Percentiles rank a stretch among this genome's conserved stretches.
Evolutionary conservation across 768 basidiomycete genomes (phyloP).

Genomic region (Termitomyces eurrhizus): DNA sequence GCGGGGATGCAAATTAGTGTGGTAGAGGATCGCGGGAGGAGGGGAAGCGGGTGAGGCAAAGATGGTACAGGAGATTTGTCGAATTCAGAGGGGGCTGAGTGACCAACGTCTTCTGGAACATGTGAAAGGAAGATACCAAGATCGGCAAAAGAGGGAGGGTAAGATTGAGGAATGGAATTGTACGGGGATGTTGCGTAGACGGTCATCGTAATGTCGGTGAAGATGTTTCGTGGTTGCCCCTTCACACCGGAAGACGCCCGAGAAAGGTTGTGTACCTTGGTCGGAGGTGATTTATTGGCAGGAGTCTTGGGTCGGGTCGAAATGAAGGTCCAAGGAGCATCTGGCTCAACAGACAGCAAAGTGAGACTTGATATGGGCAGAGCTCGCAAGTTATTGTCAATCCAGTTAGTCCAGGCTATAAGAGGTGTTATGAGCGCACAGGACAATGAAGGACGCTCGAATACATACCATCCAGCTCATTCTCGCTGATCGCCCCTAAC

Average conservation of each 20-base stretch:
- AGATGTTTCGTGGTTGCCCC: conserved; percentile 22
- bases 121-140: conserved; percentile 32
- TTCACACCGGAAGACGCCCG: conserved; percentile 21
- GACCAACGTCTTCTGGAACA: conserved; percentile 28
- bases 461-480: conserved; percentile 63
- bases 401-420: conserved; percentile 64
- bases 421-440: conserved; percentile 5
- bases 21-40: conserved; percentile 55
- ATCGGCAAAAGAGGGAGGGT: conserved; percentile 28
- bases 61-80: background rate
- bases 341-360: conserved; percentile 55
- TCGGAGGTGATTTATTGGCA: conserved; percentile 22
- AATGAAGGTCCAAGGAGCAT: conserved; percentile 57
- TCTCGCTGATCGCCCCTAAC: conserved; percentile 52
- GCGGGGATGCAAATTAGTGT: conserved; percentile 55
- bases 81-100: conserved; percentile 12
- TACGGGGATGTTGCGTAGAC: conserved; percentile 48
- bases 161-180: conserved; percentile 37
- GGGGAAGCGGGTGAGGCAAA: conserved; percentile 30
- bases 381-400: conserved; percentile 38
- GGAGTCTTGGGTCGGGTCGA: conserved; percentile 21
- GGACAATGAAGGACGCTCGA: conserved; percentile 43
- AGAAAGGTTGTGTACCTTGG: conserved; percentile 14
- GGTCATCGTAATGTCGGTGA: conserved; percentile 44
- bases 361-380: conserved; percentile 57